Percentiles rank a stretch among this genome's conserved stretches.
Conservation (phyloP, 1,284 basidiomycete species). For the Papiliotrema terrestris region DNA sequence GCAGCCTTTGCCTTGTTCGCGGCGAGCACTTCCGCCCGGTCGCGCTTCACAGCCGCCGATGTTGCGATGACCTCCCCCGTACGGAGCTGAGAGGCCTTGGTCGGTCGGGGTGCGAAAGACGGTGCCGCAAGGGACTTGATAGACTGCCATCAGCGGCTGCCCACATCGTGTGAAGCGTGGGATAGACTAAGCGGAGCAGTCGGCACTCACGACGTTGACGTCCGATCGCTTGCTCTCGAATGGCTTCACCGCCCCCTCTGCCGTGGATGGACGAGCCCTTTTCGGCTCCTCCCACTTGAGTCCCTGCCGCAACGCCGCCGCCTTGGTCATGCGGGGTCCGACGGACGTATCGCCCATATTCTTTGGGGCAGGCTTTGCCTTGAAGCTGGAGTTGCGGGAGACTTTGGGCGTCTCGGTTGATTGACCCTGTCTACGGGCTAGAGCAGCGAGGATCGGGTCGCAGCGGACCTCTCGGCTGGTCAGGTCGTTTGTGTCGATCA, state of each 20-base stretch:
- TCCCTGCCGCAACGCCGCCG: slow-evolving; percentile 30
- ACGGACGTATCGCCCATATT: slow-evolving; percentile 10
- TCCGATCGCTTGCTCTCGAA: not conserved
- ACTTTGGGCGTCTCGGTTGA: not conserved
- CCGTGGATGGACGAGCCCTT: not conserved
- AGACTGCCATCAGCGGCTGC: slow-evolving; percentile 15
- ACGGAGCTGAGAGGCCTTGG: slow-evolving; percentile 28
- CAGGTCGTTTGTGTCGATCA: not conserved
- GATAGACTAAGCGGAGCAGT: too few species aligned
- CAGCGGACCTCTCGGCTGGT: not conserved
- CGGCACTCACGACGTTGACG: not conserved
- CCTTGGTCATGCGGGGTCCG: slow-evolving; percentile 37
- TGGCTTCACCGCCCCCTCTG: not conserved
- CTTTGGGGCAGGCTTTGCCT: slow-evolving; percentile 26
- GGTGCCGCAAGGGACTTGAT: slow-evolving; percentile 34
- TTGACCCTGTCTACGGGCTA: slow-evolving; percentile 1
- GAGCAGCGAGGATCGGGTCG: slow-evolving; percentile 4
- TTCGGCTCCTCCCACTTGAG: slow-evolving; percentile 28
- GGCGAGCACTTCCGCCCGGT: slow-evolving; percentile 22
- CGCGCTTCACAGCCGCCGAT: slow-evolving; percentile 3
- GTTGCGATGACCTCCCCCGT: slow-evolving; percentile 4
- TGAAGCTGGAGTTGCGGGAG: slow-evolving; percentile 11
- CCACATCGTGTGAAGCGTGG: not conserved
- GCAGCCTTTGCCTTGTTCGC: slow-evolving; percentile 26
- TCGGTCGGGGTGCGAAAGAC: slow-evolving; percentile 22